These are phyloP conservation scores for Mortierella sp. DNA, from an alignment of 371 early-diverging fungal genomes.

Conservation along the genomic window DNA sequence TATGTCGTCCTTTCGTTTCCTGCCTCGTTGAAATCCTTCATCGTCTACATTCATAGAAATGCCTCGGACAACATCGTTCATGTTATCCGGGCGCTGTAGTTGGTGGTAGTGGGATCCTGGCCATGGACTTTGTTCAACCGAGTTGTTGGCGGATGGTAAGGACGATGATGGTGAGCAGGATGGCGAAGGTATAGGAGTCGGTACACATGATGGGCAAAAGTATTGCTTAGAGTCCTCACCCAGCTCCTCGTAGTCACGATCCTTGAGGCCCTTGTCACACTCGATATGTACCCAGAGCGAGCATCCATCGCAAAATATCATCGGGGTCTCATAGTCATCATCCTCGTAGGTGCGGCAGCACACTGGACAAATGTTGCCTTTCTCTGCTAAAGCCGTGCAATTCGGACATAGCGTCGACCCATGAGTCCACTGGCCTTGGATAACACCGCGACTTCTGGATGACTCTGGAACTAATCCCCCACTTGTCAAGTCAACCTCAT, in stretches of 20 bases:
- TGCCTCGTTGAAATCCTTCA: constrained; percentile 9
- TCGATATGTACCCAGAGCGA: constrained; percentile 61
- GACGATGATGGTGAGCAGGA: constrained; percentile 40
- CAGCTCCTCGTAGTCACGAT: constrained; percentile 48
- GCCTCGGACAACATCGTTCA: constrained; percentile 1
- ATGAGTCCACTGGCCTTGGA: constrained; percentile 51
- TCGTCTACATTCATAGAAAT: constrained; percentile 13
- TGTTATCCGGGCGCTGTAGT: not conserved
- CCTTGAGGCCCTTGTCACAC: constrained; percentile 58
- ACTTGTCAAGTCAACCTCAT: not conserved
- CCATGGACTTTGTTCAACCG: constrained; percentile 32
- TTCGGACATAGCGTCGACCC: constrained; percentile 57
- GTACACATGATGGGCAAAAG: constrained; percentile 53
- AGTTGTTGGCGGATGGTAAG: constrained; percentile 23
- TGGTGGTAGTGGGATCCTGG: not conserved
- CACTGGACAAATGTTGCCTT: constrained; percentile 60
- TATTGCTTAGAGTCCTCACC: constrained; percentile 50
- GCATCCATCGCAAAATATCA: constrained; percentile 67
- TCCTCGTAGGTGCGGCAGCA: constrained; percentile 58
- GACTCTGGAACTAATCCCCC: not conserved
- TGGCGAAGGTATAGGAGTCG: constrained; percentile 44
- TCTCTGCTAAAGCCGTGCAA: constrained; percentile 56
- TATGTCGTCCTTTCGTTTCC: constrained; percentile 41
- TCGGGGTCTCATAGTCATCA: constrained; percentile 56
- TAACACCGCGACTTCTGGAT: not conserved